These are phyloP conservation scores for Xerocomus potaroensis DNA, from an alignment of 768 basidiomycete genomes.

Conservation along the genomic window DNA sequence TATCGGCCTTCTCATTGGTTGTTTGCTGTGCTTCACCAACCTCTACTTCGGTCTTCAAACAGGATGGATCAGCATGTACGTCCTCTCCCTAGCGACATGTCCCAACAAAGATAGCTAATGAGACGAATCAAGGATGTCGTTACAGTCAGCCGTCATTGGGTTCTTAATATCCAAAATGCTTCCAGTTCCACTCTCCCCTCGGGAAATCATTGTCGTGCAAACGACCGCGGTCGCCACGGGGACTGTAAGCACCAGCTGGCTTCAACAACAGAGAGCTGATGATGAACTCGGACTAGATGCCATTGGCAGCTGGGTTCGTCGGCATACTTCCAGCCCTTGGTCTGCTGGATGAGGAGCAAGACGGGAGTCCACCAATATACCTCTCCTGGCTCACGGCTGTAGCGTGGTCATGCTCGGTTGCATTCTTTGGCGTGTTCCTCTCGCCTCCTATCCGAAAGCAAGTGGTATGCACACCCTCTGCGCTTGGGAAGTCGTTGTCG, in stretches of 20 bases:
- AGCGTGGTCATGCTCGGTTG: conserved; percentile 85
- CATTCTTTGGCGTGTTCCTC: conserved; percentile 98
- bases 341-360: conserved; percentile 65
- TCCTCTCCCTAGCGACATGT: not conserved
- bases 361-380: conserved; percentile 72
- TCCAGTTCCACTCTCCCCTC: conserved; percentile 72
- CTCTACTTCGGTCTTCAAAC: conserved; percentile 84
- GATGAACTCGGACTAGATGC: conserved; percentile 47
- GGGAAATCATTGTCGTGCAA: conserved; percentile 92
- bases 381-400: conserved; percentile 72
- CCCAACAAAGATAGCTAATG: not conserved
- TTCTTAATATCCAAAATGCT: conserved; percentile 78
- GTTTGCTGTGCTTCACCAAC: conserved; percentile 89
- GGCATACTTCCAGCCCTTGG: conserved; percentile 90
- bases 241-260: conserved; percentile 31
- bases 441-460: conserved; percentile 93
- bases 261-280: not conserved
- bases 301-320: conserved; percentile 82
- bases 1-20: conserved; percentile 80
- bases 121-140: conserved; percentile 75
- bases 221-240: conserved; percentile 96
- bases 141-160: conserved; percentile 91
- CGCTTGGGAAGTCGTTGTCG: not conserved
- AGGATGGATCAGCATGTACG: conserved; percentile 86
- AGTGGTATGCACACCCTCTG: conserved; percentile 55